Conservation (phyloP, 768 basidiomycete species). For the Phallus indusiatus region DNA sequence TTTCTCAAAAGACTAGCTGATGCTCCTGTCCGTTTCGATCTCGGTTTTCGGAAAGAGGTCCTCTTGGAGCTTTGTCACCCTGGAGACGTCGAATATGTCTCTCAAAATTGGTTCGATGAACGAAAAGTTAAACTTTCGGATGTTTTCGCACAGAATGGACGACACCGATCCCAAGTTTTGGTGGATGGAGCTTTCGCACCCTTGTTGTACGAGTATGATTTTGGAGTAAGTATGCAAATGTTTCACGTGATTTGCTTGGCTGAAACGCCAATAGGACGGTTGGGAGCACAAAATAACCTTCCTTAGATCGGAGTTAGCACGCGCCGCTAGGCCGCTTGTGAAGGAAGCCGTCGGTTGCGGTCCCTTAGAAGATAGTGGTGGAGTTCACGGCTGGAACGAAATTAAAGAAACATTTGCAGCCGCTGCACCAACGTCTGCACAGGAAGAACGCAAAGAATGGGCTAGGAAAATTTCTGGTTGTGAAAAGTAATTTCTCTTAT, state of each 20-base stretch:
- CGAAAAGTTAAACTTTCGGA: background rate
- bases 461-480: background rate
- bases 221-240: background rate
- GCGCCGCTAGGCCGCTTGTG: background rate
- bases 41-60: background rate
- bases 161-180: background rate
- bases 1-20: background rate
- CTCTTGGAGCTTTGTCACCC: background rate
- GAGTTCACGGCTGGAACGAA: background rate
- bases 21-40: background rate
- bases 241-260: background rate
- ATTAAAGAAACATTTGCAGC: background rate
- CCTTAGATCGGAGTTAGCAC: background rate
- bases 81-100: background rate
- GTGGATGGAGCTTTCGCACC: background rate
- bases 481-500: too few relatives aligned
- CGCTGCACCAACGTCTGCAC: background rate
- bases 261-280: background rate
- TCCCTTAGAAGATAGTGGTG: background rate
- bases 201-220: background rate
- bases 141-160: background rate
- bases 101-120: background rate
- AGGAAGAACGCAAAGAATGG: background rate
- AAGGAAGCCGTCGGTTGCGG: background rate
- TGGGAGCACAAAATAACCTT: slow-evolving; percentile 2